Percentiles rank a stretch among this genome's conserved stretches.
phyloP scores from a whole-genome alignment of 495 filamentous ascomycete species.

The Durotheca rogersii region DNA sequence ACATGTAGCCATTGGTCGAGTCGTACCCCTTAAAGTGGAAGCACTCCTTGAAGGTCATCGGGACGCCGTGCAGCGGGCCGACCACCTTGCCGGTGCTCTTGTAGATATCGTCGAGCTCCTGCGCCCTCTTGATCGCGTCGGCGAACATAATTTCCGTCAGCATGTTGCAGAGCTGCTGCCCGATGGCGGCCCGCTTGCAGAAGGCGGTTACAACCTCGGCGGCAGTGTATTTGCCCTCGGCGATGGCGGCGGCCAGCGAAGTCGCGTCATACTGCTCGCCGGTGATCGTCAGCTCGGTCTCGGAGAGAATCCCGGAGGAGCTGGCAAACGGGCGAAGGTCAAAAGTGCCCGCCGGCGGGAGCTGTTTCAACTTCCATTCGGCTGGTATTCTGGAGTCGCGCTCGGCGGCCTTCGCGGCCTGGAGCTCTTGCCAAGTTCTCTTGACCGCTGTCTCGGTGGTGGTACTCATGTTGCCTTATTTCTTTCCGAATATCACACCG shows the following conservation, averaged over 20 bases:
- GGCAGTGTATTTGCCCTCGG: conserved; percentile 38
- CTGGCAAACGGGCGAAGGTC: conserved; percentile 28
- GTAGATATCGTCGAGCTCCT: conserved; percentile 55
- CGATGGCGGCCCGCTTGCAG: conserved; percentile 45
- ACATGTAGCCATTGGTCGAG: conserved; percentile 59
- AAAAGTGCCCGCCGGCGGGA: conserved; percentile 16
- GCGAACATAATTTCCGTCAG: conserved; percentile 67
- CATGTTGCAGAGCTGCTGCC: conserved; percentile 41
- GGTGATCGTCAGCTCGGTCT: conserved; percentile 17
- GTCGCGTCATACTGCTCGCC: conserved; percentile 27
- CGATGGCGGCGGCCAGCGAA: conserved; percentile 22
- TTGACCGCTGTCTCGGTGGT: neutral
- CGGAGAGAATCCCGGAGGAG: conserved; percentile 18
- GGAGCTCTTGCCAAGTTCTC: conserved; percentile 31
- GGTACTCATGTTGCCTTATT: conserved; percentile 11
- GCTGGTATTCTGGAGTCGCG: conserved; percentile 24
- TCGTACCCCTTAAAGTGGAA: conserved; percentile 63
- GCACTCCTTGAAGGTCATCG: conserved; percentile 64
- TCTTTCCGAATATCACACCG: neutral
- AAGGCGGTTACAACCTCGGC: conserved; percentile 52
- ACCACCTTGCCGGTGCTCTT: conserved; percentile 51
- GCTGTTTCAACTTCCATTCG: conserved; percentile 28
- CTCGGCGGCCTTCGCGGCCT: conserved; percentile 24
- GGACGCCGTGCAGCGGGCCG: conserved; percentile 68
- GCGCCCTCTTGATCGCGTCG: conserved; percentile 57